Percentiles rank a stretch among this genome's conserved stretches.
Evolutionary conservation across 345 rosid genomes (phyloP).

Genomic region (Lepidium sativum): DNA sequence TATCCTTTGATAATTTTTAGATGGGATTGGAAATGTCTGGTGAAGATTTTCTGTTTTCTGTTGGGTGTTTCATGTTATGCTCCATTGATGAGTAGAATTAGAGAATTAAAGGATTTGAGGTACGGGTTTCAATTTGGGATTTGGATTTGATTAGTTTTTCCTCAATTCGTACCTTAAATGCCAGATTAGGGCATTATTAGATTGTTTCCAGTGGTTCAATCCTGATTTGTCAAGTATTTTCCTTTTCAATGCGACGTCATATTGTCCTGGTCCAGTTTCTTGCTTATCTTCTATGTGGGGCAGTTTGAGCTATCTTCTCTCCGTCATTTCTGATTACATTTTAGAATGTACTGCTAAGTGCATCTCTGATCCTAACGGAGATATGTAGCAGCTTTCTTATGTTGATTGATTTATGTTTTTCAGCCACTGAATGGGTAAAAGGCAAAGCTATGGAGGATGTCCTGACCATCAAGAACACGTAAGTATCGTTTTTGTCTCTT

Average conservation of each 20-base stretch:
- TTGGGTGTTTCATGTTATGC: neutral
- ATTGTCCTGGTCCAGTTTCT: neutral
- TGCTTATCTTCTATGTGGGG: neutral
- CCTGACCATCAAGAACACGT: constrained; percentile 87
- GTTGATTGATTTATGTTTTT: neutral
- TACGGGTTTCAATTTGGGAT: neutral
- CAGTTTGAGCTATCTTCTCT: neutral
- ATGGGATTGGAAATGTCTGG: neutral
- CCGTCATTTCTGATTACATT: neutral
- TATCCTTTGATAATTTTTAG: neutral
- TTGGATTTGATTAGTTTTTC: neutral
- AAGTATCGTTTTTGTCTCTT: constrained; percentile 24
- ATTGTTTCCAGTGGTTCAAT: neutral
- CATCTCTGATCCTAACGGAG: neutral
- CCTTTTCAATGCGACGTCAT: neutral
- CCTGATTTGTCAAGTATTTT: neutral
- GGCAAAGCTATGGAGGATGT: constrained; percentile 93
- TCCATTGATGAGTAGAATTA: neutral
- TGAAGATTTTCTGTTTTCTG: neutral
- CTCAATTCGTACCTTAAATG: neutral
- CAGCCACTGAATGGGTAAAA: constrained; percentile 99
- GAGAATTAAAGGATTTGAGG: neutral
- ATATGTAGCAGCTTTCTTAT: neutral
- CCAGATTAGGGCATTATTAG: neutral
- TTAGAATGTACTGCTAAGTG: neutral